Base-by-base conservation (phyloP, 2,329 filamentous ascomycete species). In the Colletotrichum chlorophyti region DNA sequence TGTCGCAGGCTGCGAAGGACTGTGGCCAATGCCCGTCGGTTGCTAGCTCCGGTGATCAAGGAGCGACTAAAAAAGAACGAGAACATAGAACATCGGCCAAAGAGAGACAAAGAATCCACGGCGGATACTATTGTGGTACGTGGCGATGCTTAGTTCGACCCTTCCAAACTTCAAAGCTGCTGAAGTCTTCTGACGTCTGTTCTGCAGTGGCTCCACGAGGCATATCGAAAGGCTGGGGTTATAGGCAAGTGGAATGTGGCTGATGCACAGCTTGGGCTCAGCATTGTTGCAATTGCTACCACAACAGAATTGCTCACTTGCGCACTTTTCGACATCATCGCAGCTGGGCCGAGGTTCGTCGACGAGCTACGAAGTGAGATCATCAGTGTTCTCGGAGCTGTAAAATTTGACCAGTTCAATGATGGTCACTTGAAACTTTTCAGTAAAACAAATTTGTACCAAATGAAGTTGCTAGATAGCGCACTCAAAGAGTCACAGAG, bases 251-350 rank as follows among this genome's bases (percentile, higher is more conserved):
- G 92, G 70, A 83, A 93, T 70, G 75, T 81, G 0, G 77, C 87
- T 15, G 73, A 71, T 11, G 91, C 91, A 31, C 91, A 96, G 69
- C 80, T 91, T 26, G 82, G 98, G 7, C 94, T 95, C 0, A 84
- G 90, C 40, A 89, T 92, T 38, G 74, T 71, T 3, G 74, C 76
- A 8, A 76, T 79, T 23, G 76, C 79, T 63, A 78, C 74, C 10
- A 77, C 76, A 0, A 72, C 72, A 2, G 71, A 76, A 41, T 47
- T 68, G 6, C 26, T 72, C 1, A 69, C 69, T 3, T 70, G 76
- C 11, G 65, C 72, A 3, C 61, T 81, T 29, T 71, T 71, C 35
- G 74, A 80, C 32, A 61, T 81, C 12, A 66, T 66, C 4, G 35
- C 35, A 12, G 65, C 68, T 3, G 64, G 76, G 34, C 73, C 74